These are phyloP conservation scores for Mycena rosella DNA, from an alignment of 768 basidiomycete species.

Conservation along the genomic window DNA sequence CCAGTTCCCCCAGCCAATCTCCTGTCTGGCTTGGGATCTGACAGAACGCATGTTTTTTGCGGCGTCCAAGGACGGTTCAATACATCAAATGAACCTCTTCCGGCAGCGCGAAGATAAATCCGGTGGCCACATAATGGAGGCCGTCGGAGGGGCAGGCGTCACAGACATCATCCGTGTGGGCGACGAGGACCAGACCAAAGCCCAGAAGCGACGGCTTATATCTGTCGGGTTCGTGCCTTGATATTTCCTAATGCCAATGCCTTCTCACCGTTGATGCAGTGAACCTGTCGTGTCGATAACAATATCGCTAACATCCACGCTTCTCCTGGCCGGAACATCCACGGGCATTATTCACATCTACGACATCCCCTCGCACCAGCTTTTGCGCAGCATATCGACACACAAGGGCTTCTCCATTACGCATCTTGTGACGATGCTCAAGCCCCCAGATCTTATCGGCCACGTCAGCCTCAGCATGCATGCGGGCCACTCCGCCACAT, in stretches of 20 bases:
- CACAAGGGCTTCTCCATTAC: slow-evolving; percentile 80
- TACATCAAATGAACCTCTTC: slow-evolving; percentile 87
- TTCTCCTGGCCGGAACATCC: slow-evolving; percentile 86
- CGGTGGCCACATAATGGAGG: slow-evolving; percentile 69
- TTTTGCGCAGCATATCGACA: slow-evolving; percentile 82
- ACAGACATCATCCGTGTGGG: slow-evolving; percentile 80
- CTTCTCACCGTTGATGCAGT: slow-evolving; percentile 52
- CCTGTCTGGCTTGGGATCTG: slow-evolving; percentile 80
- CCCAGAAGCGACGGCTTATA: slow-evolving; percentile 72
- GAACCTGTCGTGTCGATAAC: slow-evolving; percentile 79
- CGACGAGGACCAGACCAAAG: slow-evolving; percentile 58
- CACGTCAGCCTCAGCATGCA: slow-evolving; percentile 73
- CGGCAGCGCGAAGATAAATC: slow-evolving; percentile 67
- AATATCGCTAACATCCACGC: slow-evolving; percentile 82
- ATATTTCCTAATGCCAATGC: slow-evolving; percentile 20
- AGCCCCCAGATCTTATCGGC: slow-evolving; percentile 89
- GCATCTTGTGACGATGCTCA: slow-evolving; percentile 81
- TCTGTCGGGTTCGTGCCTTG: slow-evolving; percentile 70
- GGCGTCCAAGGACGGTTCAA: slow-evolving; percentile 77
- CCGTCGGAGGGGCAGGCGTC: slow-evolving; percentile 80
- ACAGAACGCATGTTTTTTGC: slow-evolving; percentile 93
- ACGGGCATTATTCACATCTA: slow-evolving; percentile 83
- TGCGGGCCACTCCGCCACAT: slow-evolving; percentile 53
- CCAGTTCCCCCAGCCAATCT: slow-evolving; percentile 83
- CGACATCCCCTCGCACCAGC: slow-evolving; percentile 92